Conservation (phyloP, 768 basidiomycete species). For the Leccinellum rugosiceps region DNA sequence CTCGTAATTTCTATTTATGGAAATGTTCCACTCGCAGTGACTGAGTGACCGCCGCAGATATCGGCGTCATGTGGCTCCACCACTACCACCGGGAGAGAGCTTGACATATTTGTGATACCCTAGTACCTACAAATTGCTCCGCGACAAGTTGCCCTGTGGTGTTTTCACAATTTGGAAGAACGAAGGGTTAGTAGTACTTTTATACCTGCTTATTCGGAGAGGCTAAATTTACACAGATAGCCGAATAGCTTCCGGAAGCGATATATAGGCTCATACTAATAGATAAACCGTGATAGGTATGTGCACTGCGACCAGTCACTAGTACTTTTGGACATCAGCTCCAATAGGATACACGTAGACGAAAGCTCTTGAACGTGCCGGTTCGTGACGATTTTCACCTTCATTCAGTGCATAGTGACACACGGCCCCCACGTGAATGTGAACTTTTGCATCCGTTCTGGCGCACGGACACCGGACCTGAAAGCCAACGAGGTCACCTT, state of each 20-base stretch:
- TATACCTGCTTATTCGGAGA: neutral
- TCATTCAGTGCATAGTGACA: neutral
- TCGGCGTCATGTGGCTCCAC: neutral
- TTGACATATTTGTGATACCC: neutral
- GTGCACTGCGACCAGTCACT: neutral
- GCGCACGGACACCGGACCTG: neutral
- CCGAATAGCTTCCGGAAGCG: neutral
- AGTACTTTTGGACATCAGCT: neutral
- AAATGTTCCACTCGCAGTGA: conserved; percentile 2
- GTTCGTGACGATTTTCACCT: neutral
- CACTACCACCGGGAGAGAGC: neutral
- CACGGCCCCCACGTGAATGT: neutral
- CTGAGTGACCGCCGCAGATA: neutral
- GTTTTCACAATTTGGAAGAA: neutral
- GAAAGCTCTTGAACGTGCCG: neutral
- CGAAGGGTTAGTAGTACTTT: neutral
- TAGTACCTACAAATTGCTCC: neutral
- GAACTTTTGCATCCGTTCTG: neutral
- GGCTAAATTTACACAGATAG: neutral
- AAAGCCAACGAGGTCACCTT: neutral
- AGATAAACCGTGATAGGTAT: too few species aligned
- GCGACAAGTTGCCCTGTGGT: neutral
- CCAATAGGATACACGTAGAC: neutral
- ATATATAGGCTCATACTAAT: neutral
- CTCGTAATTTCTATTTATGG: conserved; percentile 25